Evolutionary conservation across 495 filamentous ascomycete species (phyloP).

Genomic region (Parathielavia hyrcaniae): DNA sequence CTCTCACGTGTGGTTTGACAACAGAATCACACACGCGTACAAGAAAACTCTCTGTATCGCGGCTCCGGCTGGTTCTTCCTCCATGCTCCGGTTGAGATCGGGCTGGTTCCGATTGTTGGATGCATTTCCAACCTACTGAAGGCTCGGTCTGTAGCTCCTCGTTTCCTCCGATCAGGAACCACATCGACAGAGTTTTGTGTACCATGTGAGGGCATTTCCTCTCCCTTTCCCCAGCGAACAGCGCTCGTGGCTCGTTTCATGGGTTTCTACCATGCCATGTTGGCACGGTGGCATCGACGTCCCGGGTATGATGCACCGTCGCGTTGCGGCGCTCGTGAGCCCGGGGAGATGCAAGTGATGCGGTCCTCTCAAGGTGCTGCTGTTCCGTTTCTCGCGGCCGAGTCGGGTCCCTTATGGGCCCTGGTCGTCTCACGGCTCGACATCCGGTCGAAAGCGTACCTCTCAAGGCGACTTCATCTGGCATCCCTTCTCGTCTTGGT

Average conservation of each 20-base stretch:
- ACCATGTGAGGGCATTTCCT: constrained; percentile 11
- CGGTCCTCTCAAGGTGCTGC: constrained; percentile 12
- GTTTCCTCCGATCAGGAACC: constrained; percentile 13
- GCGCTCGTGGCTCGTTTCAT: neutral
- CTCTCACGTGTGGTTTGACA: neutral
- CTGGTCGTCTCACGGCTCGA: constrained; percentile 6
- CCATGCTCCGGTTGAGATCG: neutral
- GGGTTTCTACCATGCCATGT: constrained; percentile 10
- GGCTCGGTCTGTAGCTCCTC: neutral
- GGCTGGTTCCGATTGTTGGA: constrained; percentile 3
- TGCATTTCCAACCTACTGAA: neutral
- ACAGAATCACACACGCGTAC: constrained; percentile 4
- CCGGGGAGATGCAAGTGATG: constrained; percentile 4
- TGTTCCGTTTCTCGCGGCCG: constrained; percentile 10
- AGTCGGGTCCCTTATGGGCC: neutral
- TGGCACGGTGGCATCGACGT: neutral
- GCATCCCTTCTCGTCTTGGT: constrained; percentile 32
- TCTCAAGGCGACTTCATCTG: constrained; percentile 31
- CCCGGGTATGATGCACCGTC: constrained; percentile 7
- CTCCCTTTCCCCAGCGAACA: neutral
- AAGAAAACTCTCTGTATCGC: neutral
- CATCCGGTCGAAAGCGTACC: constrained; percentile 5
- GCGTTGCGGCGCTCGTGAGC: constrained; percentile 12
- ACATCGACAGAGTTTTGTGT: constrained; percentile 14
- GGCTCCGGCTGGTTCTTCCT: neutral